phyloP scores from a whole-genome alignment of 2,329 filamentous ascomycete species.

The Curvularia lunata region DNA sequence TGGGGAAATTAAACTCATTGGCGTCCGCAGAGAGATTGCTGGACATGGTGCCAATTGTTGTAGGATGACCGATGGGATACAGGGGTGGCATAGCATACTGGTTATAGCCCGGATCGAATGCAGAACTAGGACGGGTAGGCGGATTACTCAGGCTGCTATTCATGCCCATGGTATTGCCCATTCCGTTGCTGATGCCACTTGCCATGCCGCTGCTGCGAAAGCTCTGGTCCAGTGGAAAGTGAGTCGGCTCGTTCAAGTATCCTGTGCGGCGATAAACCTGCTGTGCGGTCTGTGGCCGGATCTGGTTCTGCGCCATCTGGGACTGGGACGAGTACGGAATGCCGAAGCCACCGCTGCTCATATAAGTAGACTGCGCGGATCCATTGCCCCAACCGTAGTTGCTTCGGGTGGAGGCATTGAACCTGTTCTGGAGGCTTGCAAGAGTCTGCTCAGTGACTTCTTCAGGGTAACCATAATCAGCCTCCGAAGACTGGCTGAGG shows the following conservation, averaged over 20 bases:
- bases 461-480: conserved; percentile 54
- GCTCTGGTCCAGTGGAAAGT: conserved; percentile 46
- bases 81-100: conserved; percentile 42
- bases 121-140: conserved; percentile 47
- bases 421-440: conserved; percentile 57
- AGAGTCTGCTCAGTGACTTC: conserved; percentile 61
- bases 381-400: conserved; percentile 45
- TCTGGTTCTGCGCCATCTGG: conserved; percentile 17
- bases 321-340: conserved; percentile 26
- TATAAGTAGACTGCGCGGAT: conserved; percentile 31
- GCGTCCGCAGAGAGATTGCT: conserved; percentile 56
- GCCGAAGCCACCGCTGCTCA: conserved; percentile 33
- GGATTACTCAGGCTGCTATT: conserved; percentile 34
- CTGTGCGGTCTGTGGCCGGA: conserved; percentile 29
- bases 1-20: conserved; percentile 51
- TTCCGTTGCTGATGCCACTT: conserved; percentile 21
- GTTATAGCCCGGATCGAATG: conserved; percentile 45
- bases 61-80: conserved; percentile 39
- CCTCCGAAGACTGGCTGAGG: conserved; percentile 59
- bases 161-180: conserved; percentile 19
- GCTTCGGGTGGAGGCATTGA: conserved; percentile 56
- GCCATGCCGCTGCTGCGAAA: conserved; percentile 34
- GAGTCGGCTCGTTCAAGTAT: conserved; percentile 47
- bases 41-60: conserved; percentile 47
- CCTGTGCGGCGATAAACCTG: conserved; percentile 39